Base-by-base conservation (phyloP, 192 early-diverging fungal genomes). In the Rhizophagus clarus region DNA sequence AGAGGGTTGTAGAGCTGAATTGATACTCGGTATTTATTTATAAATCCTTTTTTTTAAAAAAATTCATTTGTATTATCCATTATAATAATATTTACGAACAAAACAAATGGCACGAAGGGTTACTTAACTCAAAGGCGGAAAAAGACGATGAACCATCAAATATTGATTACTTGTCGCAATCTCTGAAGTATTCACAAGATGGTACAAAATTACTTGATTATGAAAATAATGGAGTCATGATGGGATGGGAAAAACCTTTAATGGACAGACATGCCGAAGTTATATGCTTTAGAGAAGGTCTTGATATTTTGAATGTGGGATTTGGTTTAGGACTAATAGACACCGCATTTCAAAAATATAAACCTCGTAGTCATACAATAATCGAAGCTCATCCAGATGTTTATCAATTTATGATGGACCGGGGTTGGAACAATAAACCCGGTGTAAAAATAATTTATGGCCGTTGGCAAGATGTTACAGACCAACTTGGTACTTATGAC, bases 351-450 rank as follows among this genome's bases (percentile, higher is more conserved):
- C 96, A 98, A 82, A 88, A 87, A 40, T 90, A 88, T 32, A 82
- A 84, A 2, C 97, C 95, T 2, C 78, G 80, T 7, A 81, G 84
- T 31, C 98, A 99, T 82, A 93, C 93, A 17, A 98, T 99, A 82
- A 95, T 98, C 60, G 98, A 99, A 84, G 98, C 98, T 1, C 98
- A 99, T 77, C 96, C 98, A 11, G 97, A 97, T 82, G 98, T 99
- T 31, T 96, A 96, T 84, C 89, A 89, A 37, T 89, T 94, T 70
- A 98, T 98, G 95, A 70, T 92, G 42, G 85, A 85, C 29, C 83
- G 93, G 31, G 96, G 94, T 11, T 97, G 97, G 97, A 92, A 94
- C 85, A 91, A 92, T 67, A 95, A 95, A 34, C 90, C 91, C 22
- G 90, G 90, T 32, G 96, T 97, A 32, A 89, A 87, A 61, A 95